phyloP scores from a whole-genome alignment of 2,329 filamentous ascomycete species.

The Pseudogymnoascus sp. region DNA sequence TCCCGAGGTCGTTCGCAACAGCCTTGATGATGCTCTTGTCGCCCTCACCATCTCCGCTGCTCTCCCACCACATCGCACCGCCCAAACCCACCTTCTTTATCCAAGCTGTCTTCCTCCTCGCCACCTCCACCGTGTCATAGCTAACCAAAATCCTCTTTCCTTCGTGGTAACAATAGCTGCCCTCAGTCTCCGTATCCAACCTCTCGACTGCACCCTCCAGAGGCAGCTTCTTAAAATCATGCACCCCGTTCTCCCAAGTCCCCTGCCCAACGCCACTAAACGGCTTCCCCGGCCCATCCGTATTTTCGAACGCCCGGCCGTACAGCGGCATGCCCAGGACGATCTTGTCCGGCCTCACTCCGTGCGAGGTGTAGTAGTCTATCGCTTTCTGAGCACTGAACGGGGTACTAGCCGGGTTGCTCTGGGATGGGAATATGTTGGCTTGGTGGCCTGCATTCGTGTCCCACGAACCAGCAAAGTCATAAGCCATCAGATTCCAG shows the following conservation, averaged over 20 bases:
- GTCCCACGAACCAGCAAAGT: slow-evolving; percentile 82
- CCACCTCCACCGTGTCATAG: slow-evolving; percentile 67
- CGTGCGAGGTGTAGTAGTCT: slow-evolving; percentile 56
- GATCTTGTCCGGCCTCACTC: slow-evolving; percentile 63
- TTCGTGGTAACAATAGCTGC: slow-evolving; percentile 70
- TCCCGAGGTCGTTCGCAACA: slow-evolving; percentile 46
- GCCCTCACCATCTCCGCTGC: slow-evolving; percentile 63
- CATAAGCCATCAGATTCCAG: slow-evolving; percentile 83
- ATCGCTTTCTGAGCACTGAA: slow-evolving; percentile 70
- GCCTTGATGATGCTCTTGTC: slow-evolving; percentile 60
- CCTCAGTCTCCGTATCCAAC: slow-evolving; percentile 55
- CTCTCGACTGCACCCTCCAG: slow-evolving; percentile 55
- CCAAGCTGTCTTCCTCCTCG: slow-evolving; percentile 61
- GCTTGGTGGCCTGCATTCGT: slow-evolving; percentile 64
- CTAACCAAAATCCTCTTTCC: slow-evolving; percentile 59
- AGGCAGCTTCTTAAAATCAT: slow-evolving; percentile 83
- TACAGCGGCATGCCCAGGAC: slow-evolving; percentile 90
- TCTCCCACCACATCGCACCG: slow-evolving; percentile 98
- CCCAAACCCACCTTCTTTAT: slow-evolving; percentile 61
- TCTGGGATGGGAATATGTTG: slow-evolving; percentile 58
- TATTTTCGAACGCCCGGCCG: slow-evolving; percentile 74
- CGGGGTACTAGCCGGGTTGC: slow-evolving; percentile 59
- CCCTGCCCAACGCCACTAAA: slow-evolving; percentile 70
- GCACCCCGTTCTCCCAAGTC: slow-evolving; percentile 76
- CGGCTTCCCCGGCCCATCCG: slow-evolving; percentile 61